phyloP scores from a whole-genome alignment of 768 basidiomycete species.

The Amanita thiersii region DNA sequence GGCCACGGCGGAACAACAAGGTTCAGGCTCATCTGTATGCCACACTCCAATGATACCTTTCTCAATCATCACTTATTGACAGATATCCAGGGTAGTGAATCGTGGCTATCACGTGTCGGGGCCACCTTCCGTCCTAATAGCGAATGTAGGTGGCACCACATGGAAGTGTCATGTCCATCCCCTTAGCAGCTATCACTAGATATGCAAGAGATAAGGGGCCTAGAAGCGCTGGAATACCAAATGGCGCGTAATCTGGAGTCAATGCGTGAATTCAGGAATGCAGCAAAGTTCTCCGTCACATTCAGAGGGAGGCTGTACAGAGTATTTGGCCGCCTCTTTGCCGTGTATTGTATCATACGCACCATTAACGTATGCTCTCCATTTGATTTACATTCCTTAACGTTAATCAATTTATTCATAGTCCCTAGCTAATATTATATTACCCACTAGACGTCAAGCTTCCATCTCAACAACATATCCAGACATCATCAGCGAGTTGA shows the following conservation, averaged over 20 bases:
- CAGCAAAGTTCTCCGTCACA: constrained; percentile 43
- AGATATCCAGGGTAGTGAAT: constrained; percentile 15
- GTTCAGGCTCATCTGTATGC: constrained; percentile 14
- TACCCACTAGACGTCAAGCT: constrained; percentile 25
- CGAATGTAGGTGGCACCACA: constrained; percentile 27
- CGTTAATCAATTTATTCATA: constrained; percentile 15
- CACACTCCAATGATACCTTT: neutral
- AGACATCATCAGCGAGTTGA: constrained; percentile 31
- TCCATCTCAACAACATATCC: constrained; percentile 27
- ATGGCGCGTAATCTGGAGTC: constrained; percentile 51
- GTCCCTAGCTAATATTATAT: constrained; percentile 43
- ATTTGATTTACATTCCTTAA: constrained; percentile 1
- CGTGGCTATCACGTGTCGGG: constrained; percentile 45
- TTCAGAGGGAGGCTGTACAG: constrained; percentile 44
- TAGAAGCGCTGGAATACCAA: constrained; percentile 61
- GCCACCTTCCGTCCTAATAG: constrained; percentile 30
- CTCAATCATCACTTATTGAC: neutral
- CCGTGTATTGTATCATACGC: constrained; percentile 58
- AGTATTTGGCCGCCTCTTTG: constrained; percentile 45
- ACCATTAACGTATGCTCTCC: constrained; percentile 45
- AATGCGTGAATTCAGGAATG: constrained; percentile 39
- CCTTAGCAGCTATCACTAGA: constrained; percentile 20
- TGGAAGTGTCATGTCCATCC: constrained; percentile 17
- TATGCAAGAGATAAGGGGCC: constrained; percentile 51
- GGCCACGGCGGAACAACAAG: constrained; percentile 22